Conservation (phyloP, 148 eudicot species). For the Agrostemma githago region DNA sequence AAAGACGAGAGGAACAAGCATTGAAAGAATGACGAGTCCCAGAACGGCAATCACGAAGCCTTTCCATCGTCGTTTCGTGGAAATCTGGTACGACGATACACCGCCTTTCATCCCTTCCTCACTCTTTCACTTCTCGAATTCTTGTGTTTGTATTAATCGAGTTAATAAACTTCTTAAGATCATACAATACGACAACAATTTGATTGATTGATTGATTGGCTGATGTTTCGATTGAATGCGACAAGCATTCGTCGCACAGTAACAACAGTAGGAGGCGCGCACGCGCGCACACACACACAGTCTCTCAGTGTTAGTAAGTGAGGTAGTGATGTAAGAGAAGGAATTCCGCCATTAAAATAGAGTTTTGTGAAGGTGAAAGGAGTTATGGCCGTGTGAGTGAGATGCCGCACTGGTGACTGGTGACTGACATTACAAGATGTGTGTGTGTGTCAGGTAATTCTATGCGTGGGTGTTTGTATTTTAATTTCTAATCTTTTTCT, state of each 20-base stretch:
- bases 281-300: too few species aligned
- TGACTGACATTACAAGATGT: too few species aligned
- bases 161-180: not conserved
- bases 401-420: too few species aligned
- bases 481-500: too few species aligned
- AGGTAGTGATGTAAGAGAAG: not conserved
- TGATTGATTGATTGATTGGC: not conserved
- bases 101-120: conserved; percentile 12
- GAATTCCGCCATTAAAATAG: not conserved
- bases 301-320: not conserved
- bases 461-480: too few species aligned
- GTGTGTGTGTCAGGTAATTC: too few species aligned
- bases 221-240: not conserved
- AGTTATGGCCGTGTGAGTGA: too few species aligned
- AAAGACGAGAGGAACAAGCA: conserved; percentile 90
- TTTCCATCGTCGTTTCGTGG: conserved; percentile 71
- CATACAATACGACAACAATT: not conserved
- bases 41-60: conserved; percentile 74
- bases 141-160: not conserved
- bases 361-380: not conserved
- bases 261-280: too few species aligned
- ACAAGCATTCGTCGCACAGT: not conserved
- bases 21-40: conserved; percentile 83
- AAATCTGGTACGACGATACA: conserved; percentile 21
- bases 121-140: not conserved